phyloP scores from a whole-genome alignment of 345 rosid genomes.

The Salix arbutifolia region DNA sequence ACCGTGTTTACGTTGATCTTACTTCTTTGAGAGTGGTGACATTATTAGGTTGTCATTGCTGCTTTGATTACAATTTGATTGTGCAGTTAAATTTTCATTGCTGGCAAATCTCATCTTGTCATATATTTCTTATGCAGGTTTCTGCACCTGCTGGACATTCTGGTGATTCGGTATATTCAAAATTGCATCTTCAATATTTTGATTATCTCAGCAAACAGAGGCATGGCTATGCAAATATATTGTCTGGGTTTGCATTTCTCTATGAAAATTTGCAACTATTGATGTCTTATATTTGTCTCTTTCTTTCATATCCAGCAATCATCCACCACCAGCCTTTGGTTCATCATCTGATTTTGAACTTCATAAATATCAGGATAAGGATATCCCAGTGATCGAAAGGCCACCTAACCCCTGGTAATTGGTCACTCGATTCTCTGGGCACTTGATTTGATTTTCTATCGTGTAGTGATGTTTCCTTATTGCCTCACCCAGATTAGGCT shows the following conservation, averaged over 20 bases:
- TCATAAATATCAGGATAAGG: constrained; percentile 29
- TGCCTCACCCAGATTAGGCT: constrained; percentile 4
- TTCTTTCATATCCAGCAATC: constrained; percentile 27
- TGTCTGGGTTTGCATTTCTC: background rate
- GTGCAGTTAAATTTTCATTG: background rate
- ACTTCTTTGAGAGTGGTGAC: background rate
- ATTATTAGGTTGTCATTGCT: background rate
- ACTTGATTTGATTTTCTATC: background rate
- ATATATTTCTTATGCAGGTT: constrained; percentile 36
- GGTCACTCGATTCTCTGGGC: background rate
- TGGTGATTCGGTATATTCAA: constrained; percentile 20
- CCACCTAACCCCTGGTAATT: constrained; percentile 32
- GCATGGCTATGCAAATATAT: constrained; percentile 29
- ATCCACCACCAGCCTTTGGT: constrained; percentile 55
- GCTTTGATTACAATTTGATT: background rate
- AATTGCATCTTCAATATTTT: constrained; percentile 21
- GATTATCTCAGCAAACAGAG: constrained; percentile 30
- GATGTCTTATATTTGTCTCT: constrained; percentile 9
- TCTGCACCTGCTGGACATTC: constrained; percentile 22
- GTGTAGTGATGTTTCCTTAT: background rate
- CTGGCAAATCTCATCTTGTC: constrained; percentile 4
- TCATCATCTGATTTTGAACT: constrained; percentile 33
- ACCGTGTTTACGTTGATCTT: background rate
- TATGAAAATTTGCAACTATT: background rate
- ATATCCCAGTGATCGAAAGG: constrained; percentile 11